Evolutionary conservation across 2,329 filamentous ascomycete genomes (phyloP).

Genomic region (Truncatella angustata): DNA sequence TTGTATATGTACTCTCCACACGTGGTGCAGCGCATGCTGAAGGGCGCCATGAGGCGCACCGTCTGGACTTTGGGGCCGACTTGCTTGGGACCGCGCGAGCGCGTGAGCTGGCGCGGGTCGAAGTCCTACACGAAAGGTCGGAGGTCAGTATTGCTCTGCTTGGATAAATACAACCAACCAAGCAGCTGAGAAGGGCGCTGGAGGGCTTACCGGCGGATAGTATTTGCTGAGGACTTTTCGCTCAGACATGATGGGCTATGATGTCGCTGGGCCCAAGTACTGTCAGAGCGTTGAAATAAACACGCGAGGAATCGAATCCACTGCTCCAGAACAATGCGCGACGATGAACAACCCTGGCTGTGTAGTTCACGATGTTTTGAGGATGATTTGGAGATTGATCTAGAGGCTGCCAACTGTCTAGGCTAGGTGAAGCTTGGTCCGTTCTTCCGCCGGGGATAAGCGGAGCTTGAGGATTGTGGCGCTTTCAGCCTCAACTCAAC

Average conservation of each 20-base stretch:
- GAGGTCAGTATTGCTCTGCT: background rate
- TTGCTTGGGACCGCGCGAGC: slow-evolving; percentile 66
- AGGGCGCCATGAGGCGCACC: slow-evolving; percentile 88
- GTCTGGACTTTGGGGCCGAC: slow-evolving; percentile 79
- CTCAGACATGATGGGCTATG: slow-evolving; percentile 36
- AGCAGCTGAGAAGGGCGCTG: no score
- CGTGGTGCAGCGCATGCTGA: slow-evolving; percentile 49
- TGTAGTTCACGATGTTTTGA: background rate
- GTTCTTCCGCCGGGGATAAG: slow-evolving; percentile 9
- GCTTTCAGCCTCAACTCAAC: slow-evolving; percentile 7
- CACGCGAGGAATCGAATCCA: background rate
- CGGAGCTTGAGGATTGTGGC: slow-evolving; percentile 1
- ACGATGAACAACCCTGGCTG: background rate
- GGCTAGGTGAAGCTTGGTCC: background rate
- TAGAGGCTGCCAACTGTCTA: background rate
- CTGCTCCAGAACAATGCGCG: background rate
- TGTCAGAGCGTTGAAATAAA: no score
- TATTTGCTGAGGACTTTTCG: slow-evolving; percentile 45
- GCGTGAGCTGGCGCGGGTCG: slow-evolving; percentile 77
- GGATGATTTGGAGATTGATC: background rate
- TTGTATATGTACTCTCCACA: slow-evolving; percentile 81
- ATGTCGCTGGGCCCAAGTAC: background rate
- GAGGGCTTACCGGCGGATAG: background rate
- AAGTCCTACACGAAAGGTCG: slow-evolving; percentile 77
- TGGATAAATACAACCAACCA: no score